Base-by-base conservation (phyloP, 169 alveolate genomes). In the Plasmodium cynomolgi region DNA sequence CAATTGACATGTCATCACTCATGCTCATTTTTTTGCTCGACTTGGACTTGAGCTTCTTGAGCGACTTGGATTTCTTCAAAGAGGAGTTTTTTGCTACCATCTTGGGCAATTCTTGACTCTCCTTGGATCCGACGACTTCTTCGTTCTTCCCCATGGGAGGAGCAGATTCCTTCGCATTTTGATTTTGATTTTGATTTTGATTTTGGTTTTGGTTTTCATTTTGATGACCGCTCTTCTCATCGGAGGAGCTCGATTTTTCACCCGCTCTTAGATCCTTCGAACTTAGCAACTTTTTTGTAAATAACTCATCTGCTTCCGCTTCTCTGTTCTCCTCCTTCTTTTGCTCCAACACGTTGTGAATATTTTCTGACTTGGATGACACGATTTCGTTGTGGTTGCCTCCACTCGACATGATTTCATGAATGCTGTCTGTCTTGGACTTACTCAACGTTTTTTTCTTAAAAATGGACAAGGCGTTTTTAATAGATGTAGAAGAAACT, bases 1-100 rank as follows among this genome's bases (percentile, higher is more conserved):
- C 84, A 23, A 79, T 88, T 37, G 71, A n/a, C 31, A 79, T 34
- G 20, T 56, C 77, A 58, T 80, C 88, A 88, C 82, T 88, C 79
- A 56, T 79, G 72, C 39, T 80, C 71, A 41, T 77, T 29, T 88
- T 88, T 58, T 88, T 79, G 71, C 23, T 58, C 44, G 20, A 20
- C 54, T 88, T 80, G 29, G 94, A 88, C 82, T 88, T 88, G 79
- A 47, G 88, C 56, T 77, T 88, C 50, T 88, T 88, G 31, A 88
- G 11, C 73, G 94, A 56, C 47, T 88, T 88, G 33, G 83, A 79
- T 73, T 71, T 39, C 81, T 88, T 88, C 82, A 88, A 79, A 39
- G 94, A 31, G 20, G 47, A 33, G 29, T 54, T 37, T 73, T 41
- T 47, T 47, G 13, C 58, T 13, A 31, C 79, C 39, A 34, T 62